Evolutionary conservation across 1,284 basidiomycete genomes (phyloP), one percentile per base, ranked within the genome.

Genomic region (Athelia psychrophila): DNA sequence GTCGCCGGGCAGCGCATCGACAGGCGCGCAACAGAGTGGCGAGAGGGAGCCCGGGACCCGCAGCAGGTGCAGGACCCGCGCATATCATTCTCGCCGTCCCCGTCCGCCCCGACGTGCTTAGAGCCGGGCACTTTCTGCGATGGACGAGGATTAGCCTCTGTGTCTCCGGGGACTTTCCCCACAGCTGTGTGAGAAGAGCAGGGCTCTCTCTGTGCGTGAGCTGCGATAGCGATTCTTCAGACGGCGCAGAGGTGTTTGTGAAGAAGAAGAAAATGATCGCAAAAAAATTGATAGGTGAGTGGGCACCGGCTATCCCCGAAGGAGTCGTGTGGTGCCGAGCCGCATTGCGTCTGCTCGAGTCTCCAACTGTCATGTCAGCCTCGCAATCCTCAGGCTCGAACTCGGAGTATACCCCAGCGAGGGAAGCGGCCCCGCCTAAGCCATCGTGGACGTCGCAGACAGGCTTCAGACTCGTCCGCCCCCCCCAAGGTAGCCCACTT

Each of bases 101-200:
- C 71, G 68, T 69, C 77, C 75, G 65, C 69, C 78, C 79, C 78
- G 68, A 71, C 77, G 74, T 76, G 74, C 77, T 85, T 88, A 73
- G 71, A 76, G 81, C 75, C 75, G 81, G 83, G 73, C 66, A 86
- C 77, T 90, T 86, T 88, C 86, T 88, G 56, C 74, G 9, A n/a
- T 55, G 75, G 71, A 70, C 68, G 71, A 75, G 77, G 73, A 74
- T 67, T 68, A 54, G 60, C 64, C 82, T 85, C 84, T 83, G 83
- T 78, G 66, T 81, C 88, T 91, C 88, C 88, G 88, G 88, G 86
- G 88, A 91, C 88, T 91, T 91, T 91, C 86, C 88, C 88, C 87
- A 83, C 88, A 91, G 88, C 84, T 48, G 61, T 63, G 73, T 57
- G 55, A 54, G 58, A 71, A 78, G 73, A 74, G 72, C 63, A 51